Percentiles rank a stretch among this genome's conserved stretches.
Evolutionary conservation across 75 land plant genomes (phyloP).

Genomic region (Cryptomeria japonica): DNA sequence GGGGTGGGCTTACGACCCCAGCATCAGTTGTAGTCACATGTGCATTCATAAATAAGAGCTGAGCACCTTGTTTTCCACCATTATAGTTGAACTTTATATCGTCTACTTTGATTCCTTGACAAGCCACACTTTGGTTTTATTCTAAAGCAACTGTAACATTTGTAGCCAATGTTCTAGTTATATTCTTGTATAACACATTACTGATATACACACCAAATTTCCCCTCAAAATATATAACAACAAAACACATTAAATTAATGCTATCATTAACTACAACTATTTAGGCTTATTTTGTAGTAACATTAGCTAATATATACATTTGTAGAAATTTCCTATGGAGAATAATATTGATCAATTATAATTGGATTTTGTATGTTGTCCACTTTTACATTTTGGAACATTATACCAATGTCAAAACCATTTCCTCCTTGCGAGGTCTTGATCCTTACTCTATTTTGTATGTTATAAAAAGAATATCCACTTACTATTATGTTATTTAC

Average conservation of each 20-base stretch:
- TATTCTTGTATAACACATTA: slow-evolving; percentile 43
- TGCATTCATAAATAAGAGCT: slow-evolving; percentile 24
- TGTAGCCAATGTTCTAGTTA: slow-evolving; percentile 57
- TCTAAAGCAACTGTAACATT: slow-evolving; percentile 50
- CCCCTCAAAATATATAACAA: neutral
- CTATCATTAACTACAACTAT: too few species aligned
- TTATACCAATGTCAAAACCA: slow-evolving; percentile 33
- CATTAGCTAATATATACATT: neutral
- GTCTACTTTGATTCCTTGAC: slow-evolving; percentile 43
- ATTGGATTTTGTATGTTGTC: slow-evolving; percentile 41
- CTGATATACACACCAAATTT: slow-evolving; percentile 52
- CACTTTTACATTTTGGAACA: slow-evolving; percentile 35
- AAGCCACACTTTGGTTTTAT: slow-evolving; percentile 55
- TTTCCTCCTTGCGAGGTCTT: slow-evolving; percentile 62
- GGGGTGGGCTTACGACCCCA: neutral
- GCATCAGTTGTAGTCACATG: slow-evolving; percentile 17
- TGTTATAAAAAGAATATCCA: slow-evolving; percentile 27
- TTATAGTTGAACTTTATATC: slow-evolving; percentile 29
- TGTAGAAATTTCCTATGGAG: slow-evolving; percentile 3
- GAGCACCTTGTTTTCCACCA: slow-evolving; percentile 7
- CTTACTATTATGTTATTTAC: slow-evolving; percentile 49
- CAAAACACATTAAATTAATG: too few species aligned
- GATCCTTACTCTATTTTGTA: slow-evolving; percentile 62
- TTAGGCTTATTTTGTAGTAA: too few species aligned
- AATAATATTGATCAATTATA: slow-evolving; percentile 51